A percentile compares a stretch with the other conserved stretches of the same genome.
phyloP scores from a whole-genome alignment of 2,329 filamentous ascomycete species.

The Aaosphaeria pasadenensis region DNA sequence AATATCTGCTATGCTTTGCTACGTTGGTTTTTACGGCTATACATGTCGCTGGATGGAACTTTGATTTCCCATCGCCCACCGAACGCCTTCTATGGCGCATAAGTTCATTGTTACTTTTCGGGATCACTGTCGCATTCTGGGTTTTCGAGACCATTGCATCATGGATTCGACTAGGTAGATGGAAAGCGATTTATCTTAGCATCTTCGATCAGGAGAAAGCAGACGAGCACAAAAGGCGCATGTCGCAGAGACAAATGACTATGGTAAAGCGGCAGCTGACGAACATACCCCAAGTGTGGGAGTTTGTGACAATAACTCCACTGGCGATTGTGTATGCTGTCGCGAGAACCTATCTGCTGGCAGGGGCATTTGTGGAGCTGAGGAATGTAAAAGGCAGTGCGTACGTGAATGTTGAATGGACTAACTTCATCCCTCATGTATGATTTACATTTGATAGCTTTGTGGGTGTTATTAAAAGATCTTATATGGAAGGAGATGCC shows the following conservation, averaged over 20 bases:
- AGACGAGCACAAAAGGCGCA: neutral
- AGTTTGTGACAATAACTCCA: neutral
- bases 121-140: neutral
- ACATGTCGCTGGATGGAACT: constrained; percentile 8
- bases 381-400: constrained; percentile 13
- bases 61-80: neutral
- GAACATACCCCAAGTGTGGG: neutral
- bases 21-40: neutral
- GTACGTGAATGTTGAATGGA: constrained; percentile 23
- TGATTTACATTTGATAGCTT: too few species aligned
- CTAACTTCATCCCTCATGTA: constrained; percentile 14
- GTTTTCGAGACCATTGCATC: neutral
- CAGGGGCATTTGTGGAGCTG: constrained; percentile 24
- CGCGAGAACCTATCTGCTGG: constrained; percentile 15
- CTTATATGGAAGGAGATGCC: too few species aligned
- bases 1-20: neutral
- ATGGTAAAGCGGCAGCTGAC: neutral
- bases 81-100: neutral
- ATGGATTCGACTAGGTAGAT: neutral
- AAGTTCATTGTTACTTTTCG: neutral
- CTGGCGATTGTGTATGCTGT: neutral
- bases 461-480: too few species aligned
- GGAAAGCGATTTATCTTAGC: neutral
- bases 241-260: neutral
- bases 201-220: neutral